A percentile compares a stretch with the other conserved stretches of the same genome.
Evolutionary conservation across 2,329 filamentous ascomycete species (phyloP).

Genomic region (Fusarium sp.): DNA sequence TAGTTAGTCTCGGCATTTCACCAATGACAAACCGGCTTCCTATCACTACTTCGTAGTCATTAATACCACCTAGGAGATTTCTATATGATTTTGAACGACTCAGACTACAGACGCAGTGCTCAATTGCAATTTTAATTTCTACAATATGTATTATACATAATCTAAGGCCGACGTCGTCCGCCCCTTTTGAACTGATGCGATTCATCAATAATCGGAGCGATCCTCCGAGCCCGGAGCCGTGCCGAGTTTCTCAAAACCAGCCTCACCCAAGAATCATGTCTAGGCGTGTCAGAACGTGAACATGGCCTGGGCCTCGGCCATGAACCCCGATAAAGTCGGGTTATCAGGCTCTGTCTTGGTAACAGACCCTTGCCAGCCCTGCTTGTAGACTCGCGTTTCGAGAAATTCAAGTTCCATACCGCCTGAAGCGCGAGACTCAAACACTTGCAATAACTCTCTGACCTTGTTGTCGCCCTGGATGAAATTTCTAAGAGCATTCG

Average conservation of each 20-base stretch:
- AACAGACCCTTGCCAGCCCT: constrained; percentile 22
- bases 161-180: fast-evolving
- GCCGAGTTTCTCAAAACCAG: neutral
- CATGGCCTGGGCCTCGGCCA: neutral
- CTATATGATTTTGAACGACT: fast-evolving
- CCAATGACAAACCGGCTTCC: neutral
- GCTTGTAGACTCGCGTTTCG: neutral
- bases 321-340: neutral
- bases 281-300: neutral
- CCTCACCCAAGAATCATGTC: neutral
- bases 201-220: neutral
- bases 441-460: fast-evolving
- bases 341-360: constrained; percentile 1
- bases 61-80: neutral
- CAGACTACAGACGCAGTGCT: neutral
- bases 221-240: neutral
- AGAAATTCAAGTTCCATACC: neutral
- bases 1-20: neutral
- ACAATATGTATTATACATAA: neutral
- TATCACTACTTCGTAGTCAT: neutral
- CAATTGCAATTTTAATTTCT: fast-evolving
- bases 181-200: fast-evolving
- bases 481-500: neutral
- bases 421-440: neutral
- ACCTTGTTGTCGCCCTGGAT: neutral